A percentile compares a stretch with the other conserved stretches of the same genome.
phyloP scores from a whole-genome alignment of 2,329 filamentous ascomycete genomes.

The Arachnomyces sp. region DNA sequence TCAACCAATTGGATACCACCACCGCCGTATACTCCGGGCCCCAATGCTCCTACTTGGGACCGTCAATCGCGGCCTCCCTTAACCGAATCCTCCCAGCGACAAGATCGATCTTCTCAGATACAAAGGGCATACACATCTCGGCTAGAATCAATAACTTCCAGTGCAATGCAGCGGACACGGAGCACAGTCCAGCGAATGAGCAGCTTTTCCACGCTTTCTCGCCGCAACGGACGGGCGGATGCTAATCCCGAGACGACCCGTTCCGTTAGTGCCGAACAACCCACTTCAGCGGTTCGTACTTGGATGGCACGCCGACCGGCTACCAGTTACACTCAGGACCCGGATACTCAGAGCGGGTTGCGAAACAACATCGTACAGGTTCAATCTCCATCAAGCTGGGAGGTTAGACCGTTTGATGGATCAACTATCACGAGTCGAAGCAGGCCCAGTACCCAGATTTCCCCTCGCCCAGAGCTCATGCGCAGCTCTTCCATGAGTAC shows the following conservation, averaged over 20 bases:
- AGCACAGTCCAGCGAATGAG: constrained; percentile 23
- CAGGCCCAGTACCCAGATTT: not conserved
- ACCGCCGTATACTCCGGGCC: constrained; percentile 56
- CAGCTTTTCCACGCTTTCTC: constrained; percentile 13
- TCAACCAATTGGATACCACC: constrained; percentile 84
- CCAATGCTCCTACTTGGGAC: constrained; percentile 19
- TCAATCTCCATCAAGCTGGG: no score
- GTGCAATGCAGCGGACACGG: constrained; percentile 17
- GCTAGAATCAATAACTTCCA: constrained; percentile 16
- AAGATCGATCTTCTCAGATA: constrained; percentile 11
- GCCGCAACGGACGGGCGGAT: constrained; percentile 9
- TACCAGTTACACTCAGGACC: no score
- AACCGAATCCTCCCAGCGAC: constrained; percentile 2
- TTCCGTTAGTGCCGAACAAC: constrained; percentile 7
- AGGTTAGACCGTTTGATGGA: no score
- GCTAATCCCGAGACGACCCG: constrained; percentile 15
- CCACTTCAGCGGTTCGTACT: no score
- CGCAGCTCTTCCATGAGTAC: no score
- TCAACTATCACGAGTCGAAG: not conserved
- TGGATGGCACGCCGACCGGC: no score
- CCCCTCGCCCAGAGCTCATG: no score
- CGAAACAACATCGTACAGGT: no score
- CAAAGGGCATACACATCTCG: constrained; percentile 21
- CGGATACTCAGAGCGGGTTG: no score
- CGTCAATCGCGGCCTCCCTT: not conserved